phyloP scores from a whole-genome alignment of 2,329 filamentous ascomycete species.

The Curvularia sp. region DNA sequence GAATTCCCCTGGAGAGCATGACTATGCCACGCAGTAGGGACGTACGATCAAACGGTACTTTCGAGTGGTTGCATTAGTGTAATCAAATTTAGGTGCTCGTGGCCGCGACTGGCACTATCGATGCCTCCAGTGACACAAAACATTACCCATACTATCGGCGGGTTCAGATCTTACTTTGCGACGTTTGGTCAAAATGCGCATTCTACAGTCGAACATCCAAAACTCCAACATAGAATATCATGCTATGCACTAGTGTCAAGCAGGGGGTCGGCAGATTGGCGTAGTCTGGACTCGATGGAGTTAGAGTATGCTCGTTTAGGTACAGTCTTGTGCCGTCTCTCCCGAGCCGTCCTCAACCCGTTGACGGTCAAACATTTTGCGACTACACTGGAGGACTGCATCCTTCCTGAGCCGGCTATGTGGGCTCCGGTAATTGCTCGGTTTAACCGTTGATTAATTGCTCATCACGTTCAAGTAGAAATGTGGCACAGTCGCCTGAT shows the following conservation, averaged over 20 bases:
- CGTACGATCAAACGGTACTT: background rate
- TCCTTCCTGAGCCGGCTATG: background rate
- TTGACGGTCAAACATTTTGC: background rate
- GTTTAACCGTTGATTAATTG: background rate
- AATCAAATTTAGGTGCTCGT: background rate
- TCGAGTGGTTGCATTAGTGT: background rate
- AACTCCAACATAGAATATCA: too few relatives aligned
- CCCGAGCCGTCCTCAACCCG: background rate
- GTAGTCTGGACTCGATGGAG: background rate
- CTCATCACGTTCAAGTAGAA: background rate
- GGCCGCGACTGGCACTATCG: background rate
- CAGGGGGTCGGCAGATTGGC: background rate
- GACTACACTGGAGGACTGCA: background rate
- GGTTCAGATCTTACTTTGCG: background rate
- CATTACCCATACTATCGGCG: background rate
- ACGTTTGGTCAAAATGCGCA: too few relatives aligned
- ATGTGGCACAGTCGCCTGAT: background rate
- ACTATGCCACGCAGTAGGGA: background rate
- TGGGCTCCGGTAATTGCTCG: background rate
- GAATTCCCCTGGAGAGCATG: background rate
- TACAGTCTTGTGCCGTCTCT: background rate
- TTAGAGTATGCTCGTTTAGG: background rate
- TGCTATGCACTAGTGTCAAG: background rate
- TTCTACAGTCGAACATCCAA: too few relatives aligned
- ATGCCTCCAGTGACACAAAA: background rate